Evolutionary conservation across 768 basidiomycete genomes (phyloP), one percentile per base, ranked within the genome.

Genomic region (Leccinum truebloodii): DNA sequence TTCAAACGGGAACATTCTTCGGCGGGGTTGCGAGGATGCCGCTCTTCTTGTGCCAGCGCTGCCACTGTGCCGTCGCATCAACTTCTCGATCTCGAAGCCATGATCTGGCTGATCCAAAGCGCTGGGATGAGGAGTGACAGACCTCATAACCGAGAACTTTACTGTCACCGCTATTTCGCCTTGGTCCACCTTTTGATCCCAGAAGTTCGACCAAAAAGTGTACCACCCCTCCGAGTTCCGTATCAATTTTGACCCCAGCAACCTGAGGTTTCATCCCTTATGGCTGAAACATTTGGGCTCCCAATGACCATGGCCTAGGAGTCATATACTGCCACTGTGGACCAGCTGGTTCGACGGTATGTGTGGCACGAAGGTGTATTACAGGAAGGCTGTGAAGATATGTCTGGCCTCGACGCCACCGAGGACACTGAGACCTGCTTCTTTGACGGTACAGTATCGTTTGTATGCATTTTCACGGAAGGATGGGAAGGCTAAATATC

Each of bases 401-500:
- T 44, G 14, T 39, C 54, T 22, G 60, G 54, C 34, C 60, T 53
- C 13, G 20, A 52, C 18, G 7, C 34, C 4, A 30, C 28, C 28
- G 34, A 60, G 18, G 55, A 39, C 26, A 30, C n/a, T 10, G 4
- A 14, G 24, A 56, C 24, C 22, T 63, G 48, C 50, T 56, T 61
- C 41, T 61, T 61, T 37, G 48, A 49, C 10, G 62, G 52, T 63
- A 58, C 26, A 22, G 5, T 44, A 24, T 44, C 22, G 22, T 58
- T 41, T 55, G 20, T 12, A 26, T 34, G 20, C 8, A 8, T 26
- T 12, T 12, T 28, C 16, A 41, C 18, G 5, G 4, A 20, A 39
- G 26, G n/a, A 39, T 39, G n/a, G 24, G 6, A 1, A 14, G 28
- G n/a, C 28, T 51, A 3, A 26, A 28, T 28, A 7, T 62, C 22